phyloP scores from a whole-genome alignment of 768 basidiomycete genomes.

The Albatrellus ellisii region DNA sequence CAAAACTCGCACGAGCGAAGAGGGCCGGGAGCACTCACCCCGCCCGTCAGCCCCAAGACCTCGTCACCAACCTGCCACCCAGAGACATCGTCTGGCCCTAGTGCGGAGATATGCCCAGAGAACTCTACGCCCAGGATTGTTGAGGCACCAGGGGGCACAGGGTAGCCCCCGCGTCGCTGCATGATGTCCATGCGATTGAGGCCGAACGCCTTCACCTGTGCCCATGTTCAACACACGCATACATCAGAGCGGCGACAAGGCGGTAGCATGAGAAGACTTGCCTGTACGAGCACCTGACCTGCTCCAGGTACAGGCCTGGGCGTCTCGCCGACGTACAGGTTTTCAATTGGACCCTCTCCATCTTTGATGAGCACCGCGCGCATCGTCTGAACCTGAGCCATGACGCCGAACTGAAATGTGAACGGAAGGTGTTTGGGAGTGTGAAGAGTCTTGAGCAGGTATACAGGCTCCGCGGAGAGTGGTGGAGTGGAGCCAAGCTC shows the following conservation, averaged over 20 bases:
- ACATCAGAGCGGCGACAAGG: not conserved
- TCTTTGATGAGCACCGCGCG: slow-evolving; percentile 69
- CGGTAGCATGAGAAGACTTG: slow-evolving; percentile 16
- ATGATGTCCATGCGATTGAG: slow-evolving; percentile 77
- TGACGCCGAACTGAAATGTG: not conserved
- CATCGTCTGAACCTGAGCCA: slow-evolving; percentile 29
- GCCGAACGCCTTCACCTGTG: slow-evolving; percentile 71
- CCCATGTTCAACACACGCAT: not conserved
- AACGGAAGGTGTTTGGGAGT: not conserved
- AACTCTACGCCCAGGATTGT: slow-evolving; percentile 82
- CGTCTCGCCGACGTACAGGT: slow-evolving; percentile 64
- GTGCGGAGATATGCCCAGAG: slow-evolving; percentile 42
- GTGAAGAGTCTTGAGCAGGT: too few species aligned
- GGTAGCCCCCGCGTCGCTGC: slow-evolving; percentile 60
- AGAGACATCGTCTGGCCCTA: slow-evolving; percentile 23
- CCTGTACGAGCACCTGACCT: slow-evolving; percentile 73
- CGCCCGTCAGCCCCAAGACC: slow-evolving; percentile 73
- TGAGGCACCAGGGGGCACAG: slow-evolving; percentile 63
- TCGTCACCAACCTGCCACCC: slow-evolving; percentile 55
- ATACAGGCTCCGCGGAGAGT: too few species aligned
- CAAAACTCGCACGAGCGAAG: too few species aligned
- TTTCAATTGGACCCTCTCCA: slow-evolving; percentile 61
- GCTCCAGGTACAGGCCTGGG: slow-evolving; percentile 43
- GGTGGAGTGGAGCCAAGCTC: too few species aligned
- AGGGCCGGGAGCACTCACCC: slow-evolving; percentile 37